Percentiles rank a stretch among this genome's conserved stretches.
Conservation (phyloP, 257 asterid genomes). For the Asclepias syriaca region DNA sequence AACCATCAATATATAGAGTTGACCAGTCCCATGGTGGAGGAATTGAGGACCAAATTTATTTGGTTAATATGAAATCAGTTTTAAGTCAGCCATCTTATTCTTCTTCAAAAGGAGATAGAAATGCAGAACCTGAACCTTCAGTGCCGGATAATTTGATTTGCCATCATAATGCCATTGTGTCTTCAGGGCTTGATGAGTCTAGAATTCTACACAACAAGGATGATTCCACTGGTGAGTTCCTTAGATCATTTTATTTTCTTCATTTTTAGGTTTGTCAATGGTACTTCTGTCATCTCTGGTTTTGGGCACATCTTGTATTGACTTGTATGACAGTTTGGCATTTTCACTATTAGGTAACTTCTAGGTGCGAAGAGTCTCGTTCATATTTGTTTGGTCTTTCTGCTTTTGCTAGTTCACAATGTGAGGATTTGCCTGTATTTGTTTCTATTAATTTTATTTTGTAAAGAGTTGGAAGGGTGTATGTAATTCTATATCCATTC, state of each 20-base stretch:
- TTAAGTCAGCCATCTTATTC: conserved; percentile 5
- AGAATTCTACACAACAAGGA: not conserved
- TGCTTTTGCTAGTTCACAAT: not conserved
- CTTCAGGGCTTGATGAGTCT: conserved; percentile 8
- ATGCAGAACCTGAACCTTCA: not conserved
- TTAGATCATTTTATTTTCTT: not conserved
- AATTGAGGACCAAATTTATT: not conserved
- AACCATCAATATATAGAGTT: not conserved
- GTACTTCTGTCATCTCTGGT: not conserved
- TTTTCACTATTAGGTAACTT: not conserved
- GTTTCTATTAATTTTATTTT: not conserved
- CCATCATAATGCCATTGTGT: not conserved
- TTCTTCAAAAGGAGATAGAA: conserved; percentile 9
- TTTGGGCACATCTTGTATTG: not conserved
- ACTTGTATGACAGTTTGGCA: not conserved
- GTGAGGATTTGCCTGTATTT: not conserved
- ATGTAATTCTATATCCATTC: not conserved
- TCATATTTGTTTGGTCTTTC: not conserved
- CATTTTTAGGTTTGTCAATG: not conserved
- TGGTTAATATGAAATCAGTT: not conserved
- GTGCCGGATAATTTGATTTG: not conserved
- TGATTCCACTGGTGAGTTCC: conserved; percentile 8
- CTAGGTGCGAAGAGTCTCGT: too few species aligned
- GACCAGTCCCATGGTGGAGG: not conserved
- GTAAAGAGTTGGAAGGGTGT: not conserved